Evolutionary conservation across 1,284 basidiomycete genomes (phyloP).

Genomic region (Cutaneotrichosporon mucoides): DNA sequence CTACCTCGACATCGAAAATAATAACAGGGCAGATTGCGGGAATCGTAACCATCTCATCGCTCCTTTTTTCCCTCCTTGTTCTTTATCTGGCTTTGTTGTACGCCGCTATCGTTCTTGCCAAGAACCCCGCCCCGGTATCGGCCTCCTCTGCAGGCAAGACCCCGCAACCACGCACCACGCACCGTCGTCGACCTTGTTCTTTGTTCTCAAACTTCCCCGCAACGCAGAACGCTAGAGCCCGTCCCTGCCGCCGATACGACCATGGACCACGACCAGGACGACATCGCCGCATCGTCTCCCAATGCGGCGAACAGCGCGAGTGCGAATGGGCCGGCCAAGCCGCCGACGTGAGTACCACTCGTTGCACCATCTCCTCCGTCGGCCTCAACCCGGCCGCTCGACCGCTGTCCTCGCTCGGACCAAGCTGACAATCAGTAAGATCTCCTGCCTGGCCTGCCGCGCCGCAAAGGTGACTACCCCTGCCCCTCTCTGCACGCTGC

Average conservation of each 20-base stretch:
- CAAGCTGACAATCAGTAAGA: constrained; percentile 14
- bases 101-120: too few relatives aligned
- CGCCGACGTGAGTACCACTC: constrained; percentile 5
- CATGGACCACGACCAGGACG: too few relatives aligned
- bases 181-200: too few relatives aligned
- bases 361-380: not conserved
- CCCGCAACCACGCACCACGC: too few relatives aligned
- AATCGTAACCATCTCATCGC: too few relatives aligned
- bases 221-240: not conserved
- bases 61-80: too few relatives aligned
- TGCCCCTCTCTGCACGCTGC: not conserved
- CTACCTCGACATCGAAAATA: too few relatives aligned
- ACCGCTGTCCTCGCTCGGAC: not conserved
- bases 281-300: not conserved
- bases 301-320: not conserved
- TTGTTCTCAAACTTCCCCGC: not conserved
- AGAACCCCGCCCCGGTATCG: too few relatives aligned
- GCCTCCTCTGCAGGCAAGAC: too few relatives aligned
- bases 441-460: constrained; percentile 28
- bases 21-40: too few relatives aligned
- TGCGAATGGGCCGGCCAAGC: not conserved
- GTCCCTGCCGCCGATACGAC: not conserved
- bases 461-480: constrained; percentile 24
- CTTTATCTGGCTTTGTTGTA: too few relatives aligned
- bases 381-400: too few relatives aligned